Base-by-base conservation (phyloP, 169 alveolate genomes). In the Plasmodium yoelii region DNA sequence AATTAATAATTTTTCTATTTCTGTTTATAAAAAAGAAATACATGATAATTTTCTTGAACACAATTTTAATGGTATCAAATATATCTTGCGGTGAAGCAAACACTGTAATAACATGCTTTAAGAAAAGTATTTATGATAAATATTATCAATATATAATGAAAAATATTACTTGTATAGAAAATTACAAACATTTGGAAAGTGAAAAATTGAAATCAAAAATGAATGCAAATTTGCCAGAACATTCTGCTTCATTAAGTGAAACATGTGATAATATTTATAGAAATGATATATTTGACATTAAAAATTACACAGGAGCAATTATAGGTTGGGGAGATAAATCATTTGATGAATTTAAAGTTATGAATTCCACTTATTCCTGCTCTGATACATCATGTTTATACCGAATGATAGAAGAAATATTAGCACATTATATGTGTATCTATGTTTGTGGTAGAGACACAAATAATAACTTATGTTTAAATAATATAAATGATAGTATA, bases 371-470 rank as follows among this genome's bases (percentile, higher is more conserved):
- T 22, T 64, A 61, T 61, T 75, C 88, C 39, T 53, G 88, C 65
- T 75, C 88, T 26, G 88, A 75, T 53, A 75, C 88, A 63, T 75
- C 88, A 26, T 75, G 77, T 34, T 63, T 75, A 34, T 61, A 42
- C 65, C 88, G 75, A 7, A 75, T 75, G 77, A 75, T 75, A 75
- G 73, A 75, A 63, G 88, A 75, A 75, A 75, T 75, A 64, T 69
- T 75, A 57, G 88, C 73, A 75, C 70, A 75, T 55, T 75, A 75
- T 24, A 75, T 75, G 88, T 75, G 88, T 39, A 75, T 75, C 67
- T 75, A 75, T 75, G 88, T 75, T 28, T 61, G 88, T 63, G 88
- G 88, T 12, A 75, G 88, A 75, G 88, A 75, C 42, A 75, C 88
- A 61, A 75, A 75, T 55, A 75, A 75, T 75, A 75, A 75, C 71